These are phyloP conservation scores for Erysimum cheiranthoides DNA, from an alignment of 345 rosid species.

Conservation along the genomic window DNA sequence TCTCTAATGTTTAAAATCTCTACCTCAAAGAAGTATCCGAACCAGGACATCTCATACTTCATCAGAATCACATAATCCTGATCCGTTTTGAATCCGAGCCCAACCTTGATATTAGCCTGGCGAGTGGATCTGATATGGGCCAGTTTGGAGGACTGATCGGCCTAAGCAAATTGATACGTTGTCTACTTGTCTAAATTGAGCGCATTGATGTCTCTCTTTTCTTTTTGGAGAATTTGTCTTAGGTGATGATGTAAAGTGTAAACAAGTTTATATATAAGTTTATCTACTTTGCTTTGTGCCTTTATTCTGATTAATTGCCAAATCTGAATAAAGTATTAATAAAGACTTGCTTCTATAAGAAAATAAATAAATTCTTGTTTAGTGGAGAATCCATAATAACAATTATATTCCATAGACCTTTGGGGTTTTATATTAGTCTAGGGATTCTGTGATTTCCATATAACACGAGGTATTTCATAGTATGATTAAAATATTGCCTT, in stretches of 20 bases:
- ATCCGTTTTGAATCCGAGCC: not conserved
- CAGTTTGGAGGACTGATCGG: constrained; percentile 4
- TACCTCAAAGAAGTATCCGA: not conserved
- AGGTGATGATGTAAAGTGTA: not conserved
- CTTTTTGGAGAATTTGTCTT: not conserved
- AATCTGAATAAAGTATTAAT: constrained; percentile 15
- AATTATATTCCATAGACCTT: constrained; percentile 18
- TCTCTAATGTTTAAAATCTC: not conserved
- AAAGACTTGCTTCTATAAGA: constrained; percentile 12
- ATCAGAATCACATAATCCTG: not conserved
- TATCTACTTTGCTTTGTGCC: constrained; percentile 7
- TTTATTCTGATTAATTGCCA: constrained; percentile 23
- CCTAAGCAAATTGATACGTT: constrained; percentile 17
- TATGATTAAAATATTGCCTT: not conserved
- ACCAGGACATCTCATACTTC: not conserved
- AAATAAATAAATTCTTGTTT: not conserved
- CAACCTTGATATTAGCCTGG: not conserved
- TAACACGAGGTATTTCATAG: not conserved
- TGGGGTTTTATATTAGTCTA: not conserved
- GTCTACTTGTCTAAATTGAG: not conserved
- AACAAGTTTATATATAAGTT: no score
- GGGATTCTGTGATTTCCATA: not conserved
- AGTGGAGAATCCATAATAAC: constrained; percentile 4
- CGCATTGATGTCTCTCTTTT: constrained; percentile 8
- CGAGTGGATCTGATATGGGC: not conserved